A percentile compares a stretch with the other conserved stretches of the same genome.
These are phyloP conservation scores for Juncus inflexus DNA, from an alignment of 176 grass and related monocot species.

Conservation along the genomic window DNA sequence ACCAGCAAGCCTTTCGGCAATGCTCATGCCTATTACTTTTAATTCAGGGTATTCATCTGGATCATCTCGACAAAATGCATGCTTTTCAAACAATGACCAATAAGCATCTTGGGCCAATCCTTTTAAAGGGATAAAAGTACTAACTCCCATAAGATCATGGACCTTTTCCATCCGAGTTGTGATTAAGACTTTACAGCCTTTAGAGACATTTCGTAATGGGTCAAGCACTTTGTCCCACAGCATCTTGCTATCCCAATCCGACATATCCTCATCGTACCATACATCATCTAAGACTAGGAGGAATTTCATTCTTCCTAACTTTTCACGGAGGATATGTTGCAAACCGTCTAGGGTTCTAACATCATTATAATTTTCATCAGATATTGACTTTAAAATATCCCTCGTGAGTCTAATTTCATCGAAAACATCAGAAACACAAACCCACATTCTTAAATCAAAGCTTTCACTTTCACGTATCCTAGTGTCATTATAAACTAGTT, in stretches of 20 bases:
- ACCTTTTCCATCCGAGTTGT: conserved; percentile 40
- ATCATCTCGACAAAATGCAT: conserved; percentile 36
- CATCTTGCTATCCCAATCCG: conserved; percentile 36
- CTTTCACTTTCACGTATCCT: conserved; percentile 15
- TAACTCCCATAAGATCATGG: conserved; percentile 27
- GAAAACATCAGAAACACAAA: conserved; percentile 43
- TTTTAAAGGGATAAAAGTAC: conserved; percentile 25
- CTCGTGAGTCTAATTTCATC: conserved; percentile 38
- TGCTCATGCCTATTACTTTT: conserved; percentile 38
- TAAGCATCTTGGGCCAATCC: conserved; percentile 48
- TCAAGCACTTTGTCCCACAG: conserved; percentile 30
- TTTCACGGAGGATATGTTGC: conserved; percentile 27
- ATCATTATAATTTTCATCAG: conserved; percentile 23
- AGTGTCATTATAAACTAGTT: conserved; percentile 43
- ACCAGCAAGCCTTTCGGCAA: conserved; percentile 41
- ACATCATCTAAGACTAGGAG: conserved; percentile 69
- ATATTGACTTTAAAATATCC: conserved; percentile 44
- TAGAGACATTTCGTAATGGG: conserved; percentile 27
- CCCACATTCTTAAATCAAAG: conserved; percentile 50
- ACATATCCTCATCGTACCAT: conserved; percentile 48
- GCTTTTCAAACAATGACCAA: conserved; percentile 38
- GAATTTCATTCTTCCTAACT: conserved; percentile 35
- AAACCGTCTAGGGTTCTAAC: conserved; percentile 25
- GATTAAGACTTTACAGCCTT: conserved; percentile 43
- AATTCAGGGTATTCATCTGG: conserved; percentile 33